Evolutionary conservation across 352 stramenopile species (phyloP).

Genomic region (Elongisporangium undulatum): DNA sequence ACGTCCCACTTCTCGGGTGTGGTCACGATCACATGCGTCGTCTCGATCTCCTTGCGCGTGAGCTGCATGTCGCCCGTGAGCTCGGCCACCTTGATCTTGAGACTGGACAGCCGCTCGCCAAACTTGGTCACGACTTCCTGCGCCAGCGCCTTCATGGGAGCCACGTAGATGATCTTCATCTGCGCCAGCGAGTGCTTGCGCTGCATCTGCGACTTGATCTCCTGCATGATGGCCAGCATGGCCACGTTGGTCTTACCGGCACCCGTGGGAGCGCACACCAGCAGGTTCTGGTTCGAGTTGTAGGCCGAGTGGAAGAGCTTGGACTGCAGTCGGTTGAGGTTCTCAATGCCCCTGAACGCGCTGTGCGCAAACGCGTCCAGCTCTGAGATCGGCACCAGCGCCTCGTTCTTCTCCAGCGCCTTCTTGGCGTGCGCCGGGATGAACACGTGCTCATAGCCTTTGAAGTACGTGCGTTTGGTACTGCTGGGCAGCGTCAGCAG

Average conservation of each 20-base stretch:
- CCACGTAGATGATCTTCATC: slow-evolving; percentile 97
- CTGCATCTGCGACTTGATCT: slow-evolving; percentile 77
- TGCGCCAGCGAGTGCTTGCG: slow-evolving; percentile 39
- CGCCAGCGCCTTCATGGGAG: slow-evolving; percentile 97
- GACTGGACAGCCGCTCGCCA: slow-evolving; percentile 64
- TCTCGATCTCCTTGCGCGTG: slow-evolving; percentile 94
- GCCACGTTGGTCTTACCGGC: slow-evolving; percentile 99
- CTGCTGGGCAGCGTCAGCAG: slow-evolving; percentile 45
- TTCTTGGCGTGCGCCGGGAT: slow-evolving; percentile 72
- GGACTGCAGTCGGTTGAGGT: slow-evolving; percentile 98
- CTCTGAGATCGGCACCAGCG: slow-evolving; percentile 52
- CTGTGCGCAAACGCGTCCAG: slow-evolving; percentile 74
- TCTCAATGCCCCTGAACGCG: slow-evolving; percentile 69
- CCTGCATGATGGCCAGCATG: slow-evolving; percentile 95
- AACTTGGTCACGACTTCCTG: slow-evolving; percentile 99
- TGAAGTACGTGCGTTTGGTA: slow-evolving; percentile 73
- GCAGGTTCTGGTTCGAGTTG: slow-evolving; percentile 95
- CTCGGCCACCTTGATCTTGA: slow-evolving; percentile 86
- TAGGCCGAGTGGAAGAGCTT: slow-evolving; percentile 97
- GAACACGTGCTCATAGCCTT: slow-evolving; percentile 81
- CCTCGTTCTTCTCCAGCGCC: slow-evolving; percentile 45
- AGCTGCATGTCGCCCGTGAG: slow-evolving; percentile 99
- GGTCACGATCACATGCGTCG: slow-evolving; percentile 97
- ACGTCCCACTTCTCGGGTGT: slow-evolving; percentile 99
- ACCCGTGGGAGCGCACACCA: slow-evolving; percentile 92